Conservation (phyloP, 2,329 filamentous ascomycete species). For the Grosmannia serpens region DNA sequence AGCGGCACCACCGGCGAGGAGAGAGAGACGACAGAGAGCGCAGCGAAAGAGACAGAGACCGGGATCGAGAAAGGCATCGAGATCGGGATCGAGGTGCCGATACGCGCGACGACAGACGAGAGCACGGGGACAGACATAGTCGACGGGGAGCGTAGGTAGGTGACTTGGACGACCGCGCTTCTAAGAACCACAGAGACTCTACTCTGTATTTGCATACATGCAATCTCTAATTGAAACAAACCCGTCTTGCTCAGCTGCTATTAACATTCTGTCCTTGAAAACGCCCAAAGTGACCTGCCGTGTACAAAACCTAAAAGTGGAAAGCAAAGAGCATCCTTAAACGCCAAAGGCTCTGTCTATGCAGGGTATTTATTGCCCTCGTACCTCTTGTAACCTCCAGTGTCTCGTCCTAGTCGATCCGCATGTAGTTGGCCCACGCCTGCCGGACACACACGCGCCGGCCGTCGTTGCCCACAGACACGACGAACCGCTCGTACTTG, state of each 20-base stretch:
- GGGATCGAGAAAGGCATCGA: neutral
- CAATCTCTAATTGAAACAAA: neutral
- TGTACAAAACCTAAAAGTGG: neutral
- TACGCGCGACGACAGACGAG: neutral
- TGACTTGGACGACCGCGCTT: neutral
- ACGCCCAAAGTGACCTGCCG: neutral
- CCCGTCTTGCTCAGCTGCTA: neutral
- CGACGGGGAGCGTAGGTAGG: neutral
- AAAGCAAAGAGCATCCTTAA: neutral
- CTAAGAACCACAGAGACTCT: neutral
- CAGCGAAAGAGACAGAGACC: conserved; percentile 9
- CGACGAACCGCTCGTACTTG: conserved; percentile 76
- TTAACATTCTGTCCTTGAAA: neutral
- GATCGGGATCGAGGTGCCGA: neutral
- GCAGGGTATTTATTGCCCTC: neutral
- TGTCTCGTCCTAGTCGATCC: conserved; percentile 2
- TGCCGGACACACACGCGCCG: conserved; percentile 55
- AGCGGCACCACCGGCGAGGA: neutral
- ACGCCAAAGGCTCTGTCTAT: neutral
- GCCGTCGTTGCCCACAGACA: conserved; percentile 58
- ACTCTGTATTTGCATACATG: neutral
- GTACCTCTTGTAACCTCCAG: neutral
- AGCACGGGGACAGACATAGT: neutral
- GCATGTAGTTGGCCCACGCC: conserved; percentile 72
- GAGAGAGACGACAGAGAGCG: conserved; percentile 3